These are phyloP conservation scores for Alternaria panax DNA, from an alignment of 2,329 filamentous ascomycete species.

Conservation along the genomic window DNA sequence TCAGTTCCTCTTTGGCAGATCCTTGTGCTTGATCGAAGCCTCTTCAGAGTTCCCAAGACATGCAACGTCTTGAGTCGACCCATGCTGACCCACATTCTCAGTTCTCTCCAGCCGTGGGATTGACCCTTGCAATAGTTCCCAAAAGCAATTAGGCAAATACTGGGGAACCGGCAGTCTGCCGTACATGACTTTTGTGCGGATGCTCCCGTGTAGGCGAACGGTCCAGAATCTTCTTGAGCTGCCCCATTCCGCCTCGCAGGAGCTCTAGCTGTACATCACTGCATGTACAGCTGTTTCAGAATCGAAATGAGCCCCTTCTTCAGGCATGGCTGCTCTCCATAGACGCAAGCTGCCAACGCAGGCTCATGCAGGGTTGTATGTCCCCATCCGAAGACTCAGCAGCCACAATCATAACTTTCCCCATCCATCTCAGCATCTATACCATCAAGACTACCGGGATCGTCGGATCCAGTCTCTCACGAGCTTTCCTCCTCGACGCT, in stretches of 20 bases:
- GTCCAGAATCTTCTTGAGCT: neutral
- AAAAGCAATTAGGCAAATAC: neutral
- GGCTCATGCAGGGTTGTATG: neutral
- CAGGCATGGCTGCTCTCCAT: neutral
- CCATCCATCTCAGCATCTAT: slow-evolving; percentile 4
- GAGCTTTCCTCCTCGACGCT: slow-evolving; percentile 10
- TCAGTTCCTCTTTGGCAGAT: neutral
- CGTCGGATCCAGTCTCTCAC: slow-evolving; percentile 12
- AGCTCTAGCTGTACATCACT: neutral
- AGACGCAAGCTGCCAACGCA: neutral
- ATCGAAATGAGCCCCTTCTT: neutral
- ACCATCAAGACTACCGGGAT: slow-evolving; percentile 37
- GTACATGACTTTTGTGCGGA: neutral
- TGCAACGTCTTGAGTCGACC: neutral
- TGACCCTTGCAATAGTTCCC: neutral
- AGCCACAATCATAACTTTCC: neutral
- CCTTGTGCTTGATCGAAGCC: neutral
- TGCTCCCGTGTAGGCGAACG: neutral
- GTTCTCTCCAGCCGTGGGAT: neutral
- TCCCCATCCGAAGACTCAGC: neutral
- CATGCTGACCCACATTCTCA: neutral
- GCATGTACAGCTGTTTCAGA: neutral
- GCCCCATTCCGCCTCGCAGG: neutral
- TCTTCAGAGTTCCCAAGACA: neutral
- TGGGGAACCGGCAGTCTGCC: neutral